Evolutionary conservation across 257 asterid genomes (phyloP).

Genomic region (Gynochthodes officinalis): DNA sequence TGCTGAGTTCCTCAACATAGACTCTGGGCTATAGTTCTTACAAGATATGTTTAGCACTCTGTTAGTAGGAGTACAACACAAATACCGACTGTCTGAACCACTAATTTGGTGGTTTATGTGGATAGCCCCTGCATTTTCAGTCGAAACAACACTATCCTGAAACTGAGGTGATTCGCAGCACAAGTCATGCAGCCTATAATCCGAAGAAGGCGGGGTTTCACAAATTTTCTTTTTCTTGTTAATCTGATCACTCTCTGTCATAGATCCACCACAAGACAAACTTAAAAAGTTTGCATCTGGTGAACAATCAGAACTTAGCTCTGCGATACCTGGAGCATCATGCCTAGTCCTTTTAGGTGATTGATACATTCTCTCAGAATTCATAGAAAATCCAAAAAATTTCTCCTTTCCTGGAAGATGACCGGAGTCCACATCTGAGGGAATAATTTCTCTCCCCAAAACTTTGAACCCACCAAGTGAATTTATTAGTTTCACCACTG

Average conservation of each 20-base stretch:
- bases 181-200: slow-evolving; percentile 27
- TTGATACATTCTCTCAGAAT: slow-evolving; percentile 24
- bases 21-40: slow-evolving; percentile 48
- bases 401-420: slow-evolving; percentile 19
- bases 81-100: slow-evolving; percentile 15
- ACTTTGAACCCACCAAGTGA: slow-evolving; percentile 26
- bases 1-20: slow-evolving; percentile 60
- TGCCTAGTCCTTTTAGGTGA: slow-evolving; percentile 47
- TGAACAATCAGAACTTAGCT: slow-evolving; percentile 24
- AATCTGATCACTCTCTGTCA: slow-evolving; percentile 26
- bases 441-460: slow-evolving; percentile 19
- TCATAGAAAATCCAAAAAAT: slow-evolving; percentile 19
- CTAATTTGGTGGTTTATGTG: slow-evolving; percentile 7
- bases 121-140: slow-evolving; percentile 15
- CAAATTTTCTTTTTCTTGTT: slow-evolving; percentile 39
- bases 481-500: slow-evolving; percentile 22
- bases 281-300: slow-evolving; percentile 47
- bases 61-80: slow-evolving; percentile 31
- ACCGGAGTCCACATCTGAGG: slow-evolving; percentile 19
- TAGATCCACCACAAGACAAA: slow-evolving; percentile 41
- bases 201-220: slow-evolving; percentile 27
- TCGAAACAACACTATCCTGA: slow-evolving; percentile 21
- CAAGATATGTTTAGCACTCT: slow-evolving; percentile 32
- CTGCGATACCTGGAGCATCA: slow-evolving; percentile 20
- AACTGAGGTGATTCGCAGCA: slow-evolving; percentile 36